Evolutionary conservation across 2,329 filamentous ascomycete genomes (phyloP), one percentile per base, ranked within the genome.

Genomic region (Didymella arachidicola): DNA sequence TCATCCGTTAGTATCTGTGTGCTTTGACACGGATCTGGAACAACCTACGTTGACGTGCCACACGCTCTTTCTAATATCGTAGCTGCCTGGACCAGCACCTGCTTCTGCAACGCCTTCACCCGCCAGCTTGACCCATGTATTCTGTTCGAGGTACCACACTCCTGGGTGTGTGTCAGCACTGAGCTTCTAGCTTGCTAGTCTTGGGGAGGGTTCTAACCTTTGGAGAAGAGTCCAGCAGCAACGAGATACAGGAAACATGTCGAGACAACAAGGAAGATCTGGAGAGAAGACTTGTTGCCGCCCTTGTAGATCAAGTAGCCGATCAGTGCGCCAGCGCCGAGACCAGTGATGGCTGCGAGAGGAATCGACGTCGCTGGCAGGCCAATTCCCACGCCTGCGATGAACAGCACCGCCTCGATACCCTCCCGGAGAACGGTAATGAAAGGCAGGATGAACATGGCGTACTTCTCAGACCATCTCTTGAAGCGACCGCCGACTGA

Each of bases 351-450:
- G 2, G 93, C 89, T 0, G 93, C 87, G 5, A 96, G 79, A 2
- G 93, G 92, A 50, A 96, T 90, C 0, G 92, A 84, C 6, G 84
- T 86, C 2, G 91, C 91, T 0, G 92, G 91, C 3, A 90, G 81
- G 0, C 87, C 86, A 53, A 96, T 87, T 3, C 89, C 89, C 4
- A 97, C 92, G 19, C 92, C 93, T 16, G 91, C 91, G 52, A 96
- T 87, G 75, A 96, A 96, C 66, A 96, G 85, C 34, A 96, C 89
- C 0, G 90, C 91, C 75, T 97, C 93, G 29, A 96, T 85, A 2
- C 92, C 93, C 75, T 96, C 92, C 34, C 93, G 83, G 14, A 96
- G 79, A n/a, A 95, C 89, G 0, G 92, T 96, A 72, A 96, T 83
- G 77, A 96, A 96, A 1, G 93, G 93, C 53, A 96, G 80, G 44